Evolutionary conservation across 257 asterid genomes (phyloP).

Genomic region (Petrea volubilis): DNA sequence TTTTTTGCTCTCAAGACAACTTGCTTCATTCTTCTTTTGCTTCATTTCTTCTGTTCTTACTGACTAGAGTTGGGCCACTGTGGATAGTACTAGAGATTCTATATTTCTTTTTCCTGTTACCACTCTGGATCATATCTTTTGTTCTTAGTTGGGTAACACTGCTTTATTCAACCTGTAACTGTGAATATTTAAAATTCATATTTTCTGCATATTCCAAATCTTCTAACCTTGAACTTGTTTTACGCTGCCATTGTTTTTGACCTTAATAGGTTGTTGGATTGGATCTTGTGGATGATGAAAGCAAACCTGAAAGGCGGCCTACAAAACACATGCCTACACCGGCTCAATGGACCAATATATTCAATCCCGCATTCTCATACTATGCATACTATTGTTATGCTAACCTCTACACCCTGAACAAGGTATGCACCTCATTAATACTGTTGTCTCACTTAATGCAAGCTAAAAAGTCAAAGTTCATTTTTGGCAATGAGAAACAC

Average conservation of each 20-base stretch:
- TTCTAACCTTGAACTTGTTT: slow-evolving; percentile 17
- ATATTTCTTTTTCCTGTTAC: neutral
- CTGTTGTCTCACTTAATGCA: neutral
- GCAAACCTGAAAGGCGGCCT: slow-evolving; percentile 84
- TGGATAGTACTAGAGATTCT: neutral
- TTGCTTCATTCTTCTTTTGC: neutral
- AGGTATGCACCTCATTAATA: slow-evolving; percentile 37
- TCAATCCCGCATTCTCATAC: slow-evolving; percentile 74
- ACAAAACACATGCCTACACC: slow-evolving; percentile 90
- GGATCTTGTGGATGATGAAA: slow-evolving; percentile 84
- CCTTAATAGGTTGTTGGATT: slow-evolving; percentile 67
- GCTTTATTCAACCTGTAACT: neutral
- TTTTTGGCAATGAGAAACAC: neutral
- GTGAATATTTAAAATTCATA: neutral
- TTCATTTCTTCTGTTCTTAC: neutral
- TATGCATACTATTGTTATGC: slow-evolving; percentile 81
- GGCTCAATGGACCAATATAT: slow-evolving; percentile 71
- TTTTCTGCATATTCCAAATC: neutral
- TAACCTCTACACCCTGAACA: slow-evolving; percentile 70
- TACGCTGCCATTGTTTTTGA: neutral
- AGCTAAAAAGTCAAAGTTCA: neutral
- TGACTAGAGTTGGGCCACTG: neutral
- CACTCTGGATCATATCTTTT: too few relatives aligned
- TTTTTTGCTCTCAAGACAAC: neutral
- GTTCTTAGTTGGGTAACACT: neutral